These are phyloP conservation scores for Geosmithia morbida DNA, from an alignment of 2,329 filamentous ascomycete species.

Conservation along the genomic window DNA sequence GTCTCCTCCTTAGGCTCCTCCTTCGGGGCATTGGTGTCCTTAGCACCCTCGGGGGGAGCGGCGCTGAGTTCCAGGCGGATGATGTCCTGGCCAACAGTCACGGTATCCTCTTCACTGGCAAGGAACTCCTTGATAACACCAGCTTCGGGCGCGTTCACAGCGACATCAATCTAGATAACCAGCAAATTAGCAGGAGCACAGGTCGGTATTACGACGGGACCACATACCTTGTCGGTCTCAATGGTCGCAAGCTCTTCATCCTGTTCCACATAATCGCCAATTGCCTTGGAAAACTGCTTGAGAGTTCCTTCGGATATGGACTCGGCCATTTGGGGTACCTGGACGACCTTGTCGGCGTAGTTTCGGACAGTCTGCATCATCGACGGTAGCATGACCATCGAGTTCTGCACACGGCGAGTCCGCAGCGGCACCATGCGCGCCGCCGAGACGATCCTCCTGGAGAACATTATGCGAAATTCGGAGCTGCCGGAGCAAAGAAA, in stretches of 20 bases:
- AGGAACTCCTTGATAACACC: conserved; percentile 87
- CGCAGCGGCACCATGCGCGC: conserved; percentile 29
- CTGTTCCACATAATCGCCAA: conserved; percentile 86
- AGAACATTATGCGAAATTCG: conserved; percentile 19
- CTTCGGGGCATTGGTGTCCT: conserved; percentile 15
- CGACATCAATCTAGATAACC: conserved; percentile 62
- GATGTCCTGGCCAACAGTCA: conserved; percentile 85
- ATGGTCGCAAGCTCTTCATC: conserved; percentile 98
- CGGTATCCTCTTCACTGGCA: conserved; percentile 87
- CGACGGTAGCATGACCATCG: conserved; percentile 26
- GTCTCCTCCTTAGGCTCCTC: conserved; percentile 12
- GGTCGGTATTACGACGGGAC: not conserved
- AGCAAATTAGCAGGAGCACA: conserved; percentile 8
- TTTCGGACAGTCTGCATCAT: conserved; percentile 42
- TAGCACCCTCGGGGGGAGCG: conserved; percentile 22
- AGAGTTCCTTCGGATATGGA: conserved; percentile 95
- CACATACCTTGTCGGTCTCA: conserved; percentile 86
- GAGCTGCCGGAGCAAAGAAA: not conserved
- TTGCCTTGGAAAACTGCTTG: conserved; percentile 85
- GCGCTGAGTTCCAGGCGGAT: conserved; percentile 73
- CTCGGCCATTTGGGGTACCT: conserved; percentile 96
- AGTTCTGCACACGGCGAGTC: conserved; percentile 14
- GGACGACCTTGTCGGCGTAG: conserved; percentile 72
- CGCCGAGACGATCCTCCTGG: conserved; percentile 25
- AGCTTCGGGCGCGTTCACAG: conserved; percentile 84